A percentile compares a stretch with the other conserved stretches of the same genome.
Evolutionary conservation across 108 stramenopile genomes (phyloP).

Genomic region (Cyclotella kingstonii): DNA sequence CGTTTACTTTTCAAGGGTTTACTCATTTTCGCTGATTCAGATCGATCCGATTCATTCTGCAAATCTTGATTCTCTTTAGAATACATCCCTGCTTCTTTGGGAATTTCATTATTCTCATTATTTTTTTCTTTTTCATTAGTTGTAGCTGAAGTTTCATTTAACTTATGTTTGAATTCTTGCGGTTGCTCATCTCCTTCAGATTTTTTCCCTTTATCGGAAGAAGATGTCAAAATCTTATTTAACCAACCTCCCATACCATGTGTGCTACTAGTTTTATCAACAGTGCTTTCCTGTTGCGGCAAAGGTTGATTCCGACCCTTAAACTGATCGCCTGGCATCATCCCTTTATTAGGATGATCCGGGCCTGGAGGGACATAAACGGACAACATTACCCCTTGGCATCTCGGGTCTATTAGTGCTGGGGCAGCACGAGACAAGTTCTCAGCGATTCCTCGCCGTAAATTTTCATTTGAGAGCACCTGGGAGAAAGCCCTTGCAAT

Average conservation of each 20-base stretch:
- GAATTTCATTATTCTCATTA: conserved; percentile 23
- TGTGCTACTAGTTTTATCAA: conserved; percentile 33
- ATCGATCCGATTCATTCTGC: conserved; percentile 3
- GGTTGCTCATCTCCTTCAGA: neutral
- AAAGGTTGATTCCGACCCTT: conserved; percentile 17
- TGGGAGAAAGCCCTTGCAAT: conserved; percentile 78
- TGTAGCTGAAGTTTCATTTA: conserved; percentile 30
- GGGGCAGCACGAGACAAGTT: conserved; percentile 84
- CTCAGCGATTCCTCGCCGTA: conserved; percentile 80
- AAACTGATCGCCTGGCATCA: conserved; percentile 57
- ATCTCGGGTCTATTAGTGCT: conserved; percentile 85
- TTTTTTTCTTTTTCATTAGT: conserved; percentile 5
- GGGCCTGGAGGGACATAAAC: conserved; percentile 85
- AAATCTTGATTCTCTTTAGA: conserved; percentile 15
- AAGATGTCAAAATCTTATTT: conserved; percentile 65
- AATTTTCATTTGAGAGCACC: conserved; percentile 68
- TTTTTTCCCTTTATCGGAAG: conserved; percentile 26
- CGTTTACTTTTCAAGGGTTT: conserved; percentile 50
- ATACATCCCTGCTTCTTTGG: neutral
- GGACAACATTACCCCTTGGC: conserved; percentile 88
- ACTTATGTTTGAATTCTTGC: neutral
- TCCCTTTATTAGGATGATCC: conserved; percentile 60
- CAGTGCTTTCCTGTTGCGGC: conserved; percentile 10
- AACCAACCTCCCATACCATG: conserved; percentile 71
- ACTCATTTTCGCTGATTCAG: conserved; percentile 29